A percentile compares a stretch with the other conserved stretches of the same genome.
phyloP scores from a whole-genome alignment of 2,329 filamentous ascomycete species.

The Calonectria honghensis region DNA sequence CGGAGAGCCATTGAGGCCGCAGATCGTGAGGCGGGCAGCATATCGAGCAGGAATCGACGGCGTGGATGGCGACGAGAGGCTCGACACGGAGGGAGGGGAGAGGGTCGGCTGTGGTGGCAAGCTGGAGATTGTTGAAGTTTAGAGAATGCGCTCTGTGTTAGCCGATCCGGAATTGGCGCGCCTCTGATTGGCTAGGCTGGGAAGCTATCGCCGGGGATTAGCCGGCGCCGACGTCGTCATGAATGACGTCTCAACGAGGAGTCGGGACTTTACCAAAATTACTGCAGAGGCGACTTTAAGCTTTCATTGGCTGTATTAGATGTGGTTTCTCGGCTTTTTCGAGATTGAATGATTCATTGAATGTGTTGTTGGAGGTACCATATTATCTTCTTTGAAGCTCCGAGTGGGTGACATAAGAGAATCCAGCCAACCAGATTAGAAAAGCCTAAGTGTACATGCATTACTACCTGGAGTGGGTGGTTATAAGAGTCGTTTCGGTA shows the following conservation, averaged over 20 bases:
- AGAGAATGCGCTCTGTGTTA: constrained; percentile 43
- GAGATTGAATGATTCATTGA: neutral
- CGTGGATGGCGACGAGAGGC: constrained; percentile 46
- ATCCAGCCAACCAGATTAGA: too few relatives aligned
- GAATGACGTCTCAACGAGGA: neutral
- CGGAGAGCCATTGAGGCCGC: constrained; percentile 72
- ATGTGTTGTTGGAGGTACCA: neutral
- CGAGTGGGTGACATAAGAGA: too few relatives aligned
- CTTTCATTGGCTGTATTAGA: neutral
- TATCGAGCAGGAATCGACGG: constrained; percentile 55
- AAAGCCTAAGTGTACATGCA: too few relatives aligned
- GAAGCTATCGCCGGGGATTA: constrained; percentile 27
- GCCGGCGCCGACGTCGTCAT: neutral
- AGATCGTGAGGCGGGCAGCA: constrained; percentile 70
- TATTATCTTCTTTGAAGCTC: neutral
- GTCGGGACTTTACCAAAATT: neutral
- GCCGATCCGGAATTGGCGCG: constrained; percentile 34
- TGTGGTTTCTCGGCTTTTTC: neutral
- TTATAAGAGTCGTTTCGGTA: too few relatives aligned
- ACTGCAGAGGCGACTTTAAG: neutral
- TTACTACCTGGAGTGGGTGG: too few relatives aligned
- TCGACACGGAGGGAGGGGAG: constrained; percentile 48
- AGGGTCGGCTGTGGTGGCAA: constrained; percentile 44
- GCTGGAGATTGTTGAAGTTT: constrained; percentile 55
- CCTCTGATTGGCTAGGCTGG: constrained; percentile 29